Evolutionary conservation across 2,329 filamentous ascomycete species (phyloP).

Genomic region (Byssothecium circinans): DNA sequence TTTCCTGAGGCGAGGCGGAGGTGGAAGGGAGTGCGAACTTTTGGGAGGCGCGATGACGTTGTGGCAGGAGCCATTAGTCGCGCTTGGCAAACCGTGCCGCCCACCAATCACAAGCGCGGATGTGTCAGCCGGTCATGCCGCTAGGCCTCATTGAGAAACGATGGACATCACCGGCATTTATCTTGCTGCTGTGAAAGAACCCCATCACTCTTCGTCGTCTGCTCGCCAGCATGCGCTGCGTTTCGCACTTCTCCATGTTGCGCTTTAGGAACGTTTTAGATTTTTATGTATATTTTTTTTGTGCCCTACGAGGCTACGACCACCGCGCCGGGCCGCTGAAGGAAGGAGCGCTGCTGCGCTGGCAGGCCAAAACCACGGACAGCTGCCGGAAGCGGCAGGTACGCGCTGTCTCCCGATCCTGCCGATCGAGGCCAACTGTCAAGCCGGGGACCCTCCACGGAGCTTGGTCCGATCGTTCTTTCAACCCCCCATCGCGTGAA

Average conservation of each 20-base stretch:
- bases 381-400: too few relatives aligned
- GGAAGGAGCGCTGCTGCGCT: too few relatives aligned
- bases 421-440: neutral
- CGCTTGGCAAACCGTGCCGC: neutral
- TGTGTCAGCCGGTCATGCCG: neutral
- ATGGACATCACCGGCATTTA: neutral
- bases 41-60: conserved; percentile 3
- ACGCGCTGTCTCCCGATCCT: neutral
- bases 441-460: neutral
- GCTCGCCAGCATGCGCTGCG: neutral
- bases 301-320: too few relatives aligned
- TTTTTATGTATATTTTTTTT: too few relatives aligned
- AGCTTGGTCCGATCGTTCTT: neutral
- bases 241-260: neutral
- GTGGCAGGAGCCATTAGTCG: neutral
- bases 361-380: too few relatives aligned
- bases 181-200: neutral
- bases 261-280: neutral
- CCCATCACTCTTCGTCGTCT: neutral
- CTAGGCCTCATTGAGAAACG: neutral
- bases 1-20: neutral
- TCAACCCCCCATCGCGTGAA: neutral
- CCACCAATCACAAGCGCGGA: neutral
- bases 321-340: too few relatives aligned
- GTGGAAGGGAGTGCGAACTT: conserved; percentile 1